These are phyloP conservation scores for Pseudogymnoascus verrucosus DNA, from an alignment of 2,329 filamentous ascomycete species.

Conservation along the genomic window DNA sequence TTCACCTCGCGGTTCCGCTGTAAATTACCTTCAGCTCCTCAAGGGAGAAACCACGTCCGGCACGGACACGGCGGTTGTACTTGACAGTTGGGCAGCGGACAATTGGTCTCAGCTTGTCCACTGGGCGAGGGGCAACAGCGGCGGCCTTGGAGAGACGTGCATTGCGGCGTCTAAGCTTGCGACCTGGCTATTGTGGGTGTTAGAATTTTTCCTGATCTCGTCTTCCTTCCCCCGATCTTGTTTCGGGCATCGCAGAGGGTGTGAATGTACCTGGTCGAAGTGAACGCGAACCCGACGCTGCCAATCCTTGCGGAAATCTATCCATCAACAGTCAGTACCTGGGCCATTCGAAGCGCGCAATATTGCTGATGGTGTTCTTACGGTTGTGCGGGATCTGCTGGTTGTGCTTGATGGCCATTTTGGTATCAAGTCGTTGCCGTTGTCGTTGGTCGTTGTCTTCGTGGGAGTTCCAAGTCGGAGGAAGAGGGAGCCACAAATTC, in stretches of 20 bases:
- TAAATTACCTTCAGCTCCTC: conserved; percentile 86
- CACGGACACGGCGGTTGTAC: conserved; percentile 97
- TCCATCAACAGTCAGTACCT: conserved; percentile 26
- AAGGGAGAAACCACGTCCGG: conserved; percentile 95
- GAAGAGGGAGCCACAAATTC: conserved; percentile 7
- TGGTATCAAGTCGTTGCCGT: conserved; percentile 11
- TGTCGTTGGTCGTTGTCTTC: conserved; percentile 10
- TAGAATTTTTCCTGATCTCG: conserved; percentile 23
- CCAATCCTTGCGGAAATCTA: conserved; percentile 99
- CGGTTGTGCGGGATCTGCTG: conserved; percentile 96
- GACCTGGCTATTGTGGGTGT: conserved; percentile 64
- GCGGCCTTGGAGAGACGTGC: conserved; percentile 93
- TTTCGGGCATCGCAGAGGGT: conserved; percentile 16
- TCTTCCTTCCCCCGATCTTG: conserved; percentile 8
- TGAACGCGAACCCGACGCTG: conserved; percentile 97
- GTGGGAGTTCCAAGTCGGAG: conserved; percentile 8
- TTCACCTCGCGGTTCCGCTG: background rate
- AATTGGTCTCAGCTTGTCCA: conserved; percentile 93
- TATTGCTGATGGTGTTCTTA: conserved; percentile 41
- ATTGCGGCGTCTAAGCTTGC: conserved; percentile 87
- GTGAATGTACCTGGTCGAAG: conserved; percentile 88
- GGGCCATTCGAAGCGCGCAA: conserved; percentile 19
- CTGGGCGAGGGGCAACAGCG: conserved; percentile 87
- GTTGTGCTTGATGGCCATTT: conserved; percentile 96
- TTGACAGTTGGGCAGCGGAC: conserved; percentile 97